Evolutionary conservation across 192 early-diverging fungal species (phyloP).

Genomic region (Coemansia pectinata): DNA sequence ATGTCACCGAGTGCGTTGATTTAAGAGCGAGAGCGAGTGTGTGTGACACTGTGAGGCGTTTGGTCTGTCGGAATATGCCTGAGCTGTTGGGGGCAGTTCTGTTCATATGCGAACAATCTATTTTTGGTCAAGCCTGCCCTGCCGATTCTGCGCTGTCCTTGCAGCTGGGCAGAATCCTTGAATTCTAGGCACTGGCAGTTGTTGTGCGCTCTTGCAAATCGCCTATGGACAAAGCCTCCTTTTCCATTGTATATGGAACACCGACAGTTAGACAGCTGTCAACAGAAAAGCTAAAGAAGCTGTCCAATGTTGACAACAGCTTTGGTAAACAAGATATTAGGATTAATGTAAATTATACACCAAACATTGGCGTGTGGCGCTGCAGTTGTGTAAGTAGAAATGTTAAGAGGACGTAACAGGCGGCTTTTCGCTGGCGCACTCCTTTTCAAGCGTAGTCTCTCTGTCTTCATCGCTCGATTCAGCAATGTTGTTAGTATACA

Average conservation of each 20-base stretch:
- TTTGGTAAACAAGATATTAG: background rate
- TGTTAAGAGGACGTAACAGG: background rate
- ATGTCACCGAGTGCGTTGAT: background rate
- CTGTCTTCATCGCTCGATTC: background rate
- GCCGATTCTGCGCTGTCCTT: background rate
- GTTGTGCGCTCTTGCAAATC: background rate
- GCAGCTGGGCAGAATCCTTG: background rate
- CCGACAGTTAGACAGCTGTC: background rate
- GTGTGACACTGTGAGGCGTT: background rate
- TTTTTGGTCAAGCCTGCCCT: background rate
- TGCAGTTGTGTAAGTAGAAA: background rate
- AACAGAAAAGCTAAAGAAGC: background rate
- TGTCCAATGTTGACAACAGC: background rate
- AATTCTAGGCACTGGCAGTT: background rate
- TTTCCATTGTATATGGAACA: background rate
- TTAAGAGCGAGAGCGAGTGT: background rate
- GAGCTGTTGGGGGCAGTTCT: background rate
- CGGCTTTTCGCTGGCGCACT: constrained; percentile 2
- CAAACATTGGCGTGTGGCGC: background rate
- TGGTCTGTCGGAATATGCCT: background rate
- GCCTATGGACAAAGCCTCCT: background rate
- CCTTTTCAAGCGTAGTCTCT: background rate
- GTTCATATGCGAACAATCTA: background rate
- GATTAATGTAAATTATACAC: background rate
- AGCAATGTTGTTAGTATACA: constrained; percentile 23